A percentile compares a stretch with the other conserved stretches of the same genome.
Evolutionary conservation across 2,329 filamentous ascomycete genomes (phyloP).

Genomic region (Talaromyces sp.): DNA sequence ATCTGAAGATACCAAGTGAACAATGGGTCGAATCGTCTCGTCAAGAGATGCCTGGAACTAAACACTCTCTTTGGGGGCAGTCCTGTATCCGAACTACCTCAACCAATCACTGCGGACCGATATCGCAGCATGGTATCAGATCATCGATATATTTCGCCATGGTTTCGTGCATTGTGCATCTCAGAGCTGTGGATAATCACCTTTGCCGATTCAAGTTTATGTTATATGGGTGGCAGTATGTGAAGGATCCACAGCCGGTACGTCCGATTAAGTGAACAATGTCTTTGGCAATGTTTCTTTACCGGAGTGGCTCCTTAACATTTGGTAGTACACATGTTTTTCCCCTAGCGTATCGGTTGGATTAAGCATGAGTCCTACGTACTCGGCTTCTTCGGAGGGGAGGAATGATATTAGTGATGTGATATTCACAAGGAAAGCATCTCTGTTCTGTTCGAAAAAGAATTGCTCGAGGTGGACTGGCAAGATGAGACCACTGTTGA

Average conservation of each 20-base stretch:
- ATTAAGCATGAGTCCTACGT: not conserved
- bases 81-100: not conserved
- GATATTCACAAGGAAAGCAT: not conserved
- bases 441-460: not conserved
- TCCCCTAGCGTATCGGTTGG: not conserved
- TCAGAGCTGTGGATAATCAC: not conserved
- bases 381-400: not conserved
- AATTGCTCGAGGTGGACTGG: not conserved
- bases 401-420: not conserved
- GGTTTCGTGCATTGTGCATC: not conserved
- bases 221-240: not conserved
- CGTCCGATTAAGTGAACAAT: not conserved
- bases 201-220: not conserved
- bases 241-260: not conserved
- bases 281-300: not conserved
- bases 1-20: slow-evolving; percentile 47
- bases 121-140: not conserved
- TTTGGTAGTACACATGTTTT: not conserved
- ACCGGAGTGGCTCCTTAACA: not conserved
- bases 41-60: not conserved
- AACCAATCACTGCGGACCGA: not conserved
- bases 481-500: not conserved
- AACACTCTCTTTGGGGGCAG: not conserved
- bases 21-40: not conserved
- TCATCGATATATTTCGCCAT: not conserved